Conservation (phyloP, 179 eudicot species). For the Heliamphora pulchella region DNA sequence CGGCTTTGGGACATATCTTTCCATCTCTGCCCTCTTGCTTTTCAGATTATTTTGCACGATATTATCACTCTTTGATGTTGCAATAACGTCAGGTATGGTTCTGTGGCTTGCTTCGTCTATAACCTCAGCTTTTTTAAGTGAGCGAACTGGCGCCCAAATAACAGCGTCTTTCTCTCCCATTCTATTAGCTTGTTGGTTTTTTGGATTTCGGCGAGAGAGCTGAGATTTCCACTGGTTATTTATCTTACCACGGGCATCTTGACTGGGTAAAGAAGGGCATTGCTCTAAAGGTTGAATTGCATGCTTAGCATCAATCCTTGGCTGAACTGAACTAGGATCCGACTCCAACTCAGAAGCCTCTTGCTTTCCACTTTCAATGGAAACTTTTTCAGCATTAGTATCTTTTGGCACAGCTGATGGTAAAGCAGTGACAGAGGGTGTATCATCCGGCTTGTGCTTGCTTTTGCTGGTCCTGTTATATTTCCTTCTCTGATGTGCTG, state of each 20-base stretch:
- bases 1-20: conserved; percentile 89
- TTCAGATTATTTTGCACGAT: conserved; percentile 39
- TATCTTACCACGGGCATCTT: conserved; percentile 42
- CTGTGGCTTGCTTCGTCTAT: conserved; percentile 31
- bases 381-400: conserved; percentile 26
- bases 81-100: conserved; percentile 26
- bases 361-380: conserved; percentile 26
- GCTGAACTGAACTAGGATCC: conserved; percentile 27
- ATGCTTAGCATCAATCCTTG: conserved; percentile 26
- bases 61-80: conserved; percentile 32
- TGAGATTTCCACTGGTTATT: conserved; percentile 56
- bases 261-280: conserved; percentile 32
- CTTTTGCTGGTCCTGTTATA: conserved; percentile 45
- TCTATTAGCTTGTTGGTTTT: conserved; percentile 52
- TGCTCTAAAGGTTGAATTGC: conserved; percentile 31
- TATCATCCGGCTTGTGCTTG: conserved; percentile 53
- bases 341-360: conserved; percentile 24
- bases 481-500: conserved; percentile 49
- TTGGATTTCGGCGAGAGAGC: conserved; percentile 46
- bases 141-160: conserved; percentile 87
- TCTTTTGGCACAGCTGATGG: conserved; percentile 28
- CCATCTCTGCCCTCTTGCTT: conserved; percentile 95
- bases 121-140: conserved; percentile 45
- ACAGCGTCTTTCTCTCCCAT: conserved; percentile 50
- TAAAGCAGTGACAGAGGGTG: conserved; percentile 24